phyloP scores from a whole-genome alignment of 441 rosid genomes.

The Corymbia citriodora region DNA sequence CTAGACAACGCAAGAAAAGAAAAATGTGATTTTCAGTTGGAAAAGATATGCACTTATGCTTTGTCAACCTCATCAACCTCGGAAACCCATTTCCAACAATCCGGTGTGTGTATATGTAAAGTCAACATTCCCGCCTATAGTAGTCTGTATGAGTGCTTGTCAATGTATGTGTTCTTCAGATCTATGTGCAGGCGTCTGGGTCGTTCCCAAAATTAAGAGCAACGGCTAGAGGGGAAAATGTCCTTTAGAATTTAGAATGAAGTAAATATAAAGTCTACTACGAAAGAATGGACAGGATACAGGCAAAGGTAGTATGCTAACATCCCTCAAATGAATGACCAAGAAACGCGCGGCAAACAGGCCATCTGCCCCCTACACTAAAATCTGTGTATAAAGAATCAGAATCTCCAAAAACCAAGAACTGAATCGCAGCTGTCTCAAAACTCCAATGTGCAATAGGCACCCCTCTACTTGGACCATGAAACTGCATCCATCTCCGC shows the following conservation, averaged over 20 bases:
- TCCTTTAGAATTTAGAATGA: neutral
- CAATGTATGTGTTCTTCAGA: neutral
- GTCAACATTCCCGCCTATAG: neutral
- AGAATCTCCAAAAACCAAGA: neutral
- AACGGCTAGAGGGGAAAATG: neutral
- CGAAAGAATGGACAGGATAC: neutral
- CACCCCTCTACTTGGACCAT: conserved; percentile 58
- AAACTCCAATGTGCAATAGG: neutral
- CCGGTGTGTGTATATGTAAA: neutral
- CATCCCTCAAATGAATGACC: neutral
- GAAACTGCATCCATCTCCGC: conserved; percentile 76
- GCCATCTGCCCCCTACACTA: neutral
- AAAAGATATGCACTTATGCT: neutral
- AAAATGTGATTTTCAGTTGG: neutral
- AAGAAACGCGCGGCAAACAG: neutral
- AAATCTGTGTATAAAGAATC: neutral
- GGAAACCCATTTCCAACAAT: neutral
- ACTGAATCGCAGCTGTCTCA: neutral
- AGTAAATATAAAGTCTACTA: neutral
- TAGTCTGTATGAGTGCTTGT: neutral
- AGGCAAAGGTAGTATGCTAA: neutral
- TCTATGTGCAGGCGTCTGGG: neutral
- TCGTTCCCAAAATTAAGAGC: neutral
- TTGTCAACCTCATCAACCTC: neutral
- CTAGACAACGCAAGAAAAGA: neutral